phyloP scores from a whole-genome alignment of 2,329 filamentous ascomycete genomes.

The Penicillium sp. region DNA sequence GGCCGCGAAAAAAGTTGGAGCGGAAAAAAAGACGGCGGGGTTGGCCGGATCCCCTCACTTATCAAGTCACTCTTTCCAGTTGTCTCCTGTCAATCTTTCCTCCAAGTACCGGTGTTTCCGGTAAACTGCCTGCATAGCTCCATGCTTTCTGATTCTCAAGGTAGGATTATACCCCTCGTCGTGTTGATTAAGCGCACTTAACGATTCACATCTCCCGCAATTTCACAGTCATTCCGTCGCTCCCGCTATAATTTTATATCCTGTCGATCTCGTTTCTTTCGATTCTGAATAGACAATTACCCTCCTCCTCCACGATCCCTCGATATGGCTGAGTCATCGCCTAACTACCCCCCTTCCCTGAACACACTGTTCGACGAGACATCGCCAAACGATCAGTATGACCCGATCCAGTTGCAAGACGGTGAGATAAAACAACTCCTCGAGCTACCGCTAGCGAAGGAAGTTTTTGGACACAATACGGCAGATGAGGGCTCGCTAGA shows the following conservation, averaged over 20 bases:
- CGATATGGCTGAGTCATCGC: constrained; percentile 33
- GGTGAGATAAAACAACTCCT: constrained; percentile 39
- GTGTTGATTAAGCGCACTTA: background rate
- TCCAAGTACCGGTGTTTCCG: background rate
- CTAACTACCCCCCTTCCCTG: constrained; percentile 33
- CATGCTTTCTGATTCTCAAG: background rate
- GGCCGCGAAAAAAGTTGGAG: constrained; percentile 19
- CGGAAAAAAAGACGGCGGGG: constrained; percentile 18
- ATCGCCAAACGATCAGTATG: constrained; percentile 36
- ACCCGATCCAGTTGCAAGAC: constrained; percentile 41
- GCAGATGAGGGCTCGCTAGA: constrained; percentile 32
- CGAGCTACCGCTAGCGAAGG: constrained; percentile 42
- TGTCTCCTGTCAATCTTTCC: background rate
- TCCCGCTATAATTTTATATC: background rate
- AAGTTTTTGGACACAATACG: constrained; percentile 44
- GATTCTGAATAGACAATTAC: background rate
- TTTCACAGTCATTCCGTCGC: background rate
- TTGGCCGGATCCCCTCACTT: constrained; percentile 9
- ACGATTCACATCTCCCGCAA: background rate
- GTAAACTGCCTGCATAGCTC: background rate
- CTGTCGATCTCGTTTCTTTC: background rate
- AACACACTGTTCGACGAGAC: constrained; percentile 39
- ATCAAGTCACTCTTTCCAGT: background rate
- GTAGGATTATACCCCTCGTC: background rate
- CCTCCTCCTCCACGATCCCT: background rate